These are phyloP conservation scores for Colletotrichum brevisporum DNA, from an alignment of 2,329 filamentous ascomycete species.

Conservation along the genomic window DNA sequence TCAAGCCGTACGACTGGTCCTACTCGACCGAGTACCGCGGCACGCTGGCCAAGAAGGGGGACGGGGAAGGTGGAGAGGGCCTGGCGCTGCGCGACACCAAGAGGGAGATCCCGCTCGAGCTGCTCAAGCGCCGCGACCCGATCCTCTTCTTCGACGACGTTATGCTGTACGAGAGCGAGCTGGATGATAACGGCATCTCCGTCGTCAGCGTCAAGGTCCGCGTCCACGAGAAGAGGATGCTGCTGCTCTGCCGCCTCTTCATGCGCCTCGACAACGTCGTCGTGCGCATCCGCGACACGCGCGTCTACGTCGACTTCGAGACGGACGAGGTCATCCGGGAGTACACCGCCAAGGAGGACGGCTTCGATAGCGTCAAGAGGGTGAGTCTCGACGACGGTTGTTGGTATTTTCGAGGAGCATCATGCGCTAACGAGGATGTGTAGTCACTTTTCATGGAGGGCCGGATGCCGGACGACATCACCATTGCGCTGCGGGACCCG, in stretches of 20 bases:
- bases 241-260: conserved; percentile 89
- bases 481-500: conserved; percentile 82
- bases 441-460: conserved; percentile 66
- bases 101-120: conserved; percentile 81
- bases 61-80: background rate
- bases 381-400: conserved; percentile 59
- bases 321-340: conserved; percentile 86
- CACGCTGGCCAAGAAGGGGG: conserved; percentile 61
- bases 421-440: conserved; percentile 41
- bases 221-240: conserved; percentile 90
- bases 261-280: conserved; percentile 94
- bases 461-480: conserved; percentile 77
- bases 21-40: conserved; percentile 93
- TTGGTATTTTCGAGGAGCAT: conserved; percentile 8
- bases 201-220: conserved; percentile 91
- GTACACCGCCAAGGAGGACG: conserved; percentile 89
- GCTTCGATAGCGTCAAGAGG: conserved; percentile 81
- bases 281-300: conserved; percentile 88
- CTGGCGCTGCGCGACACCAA: conserved; percentile 35
- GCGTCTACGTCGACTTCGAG: conserved; percentile 91
- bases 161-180: conserved; percentile 95
- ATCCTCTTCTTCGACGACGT: conserved; percentile 98
- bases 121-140: conserved; percentile 90
- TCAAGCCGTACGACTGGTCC: conserved; percentile 98
- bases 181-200: conserved; percentile 97